phyloP scores from a whole-genome alignment of 805 yeast species.

The Dipodascopsis uninucleata region DNA sequence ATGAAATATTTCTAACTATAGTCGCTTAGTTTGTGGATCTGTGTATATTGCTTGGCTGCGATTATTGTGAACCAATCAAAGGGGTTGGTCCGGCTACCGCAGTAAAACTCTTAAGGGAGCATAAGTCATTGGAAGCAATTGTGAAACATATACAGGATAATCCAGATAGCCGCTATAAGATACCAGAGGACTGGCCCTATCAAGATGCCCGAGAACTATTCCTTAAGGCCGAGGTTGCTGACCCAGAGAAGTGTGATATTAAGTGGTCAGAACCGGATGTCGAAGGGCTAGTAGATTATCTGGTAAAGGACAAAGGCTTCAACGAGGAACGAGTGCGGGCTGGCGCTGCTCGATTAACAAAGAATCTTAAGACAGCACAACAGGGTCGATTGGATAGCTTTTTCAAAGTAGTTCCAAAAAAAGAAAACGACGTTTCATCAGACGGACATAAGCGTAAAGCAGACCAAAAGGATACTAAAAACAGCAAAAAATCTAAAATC shows the following conservation, averaged over 20 bases:
- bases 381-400: conserved; percentile 74
- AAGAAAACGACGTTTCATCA: conserved; percentile 36
- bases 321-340: conserved; percentile 85
- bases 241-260: conserved; percentile 57
- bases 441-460: conserved; percentile 38
- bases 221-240: conserved; percentile 71
- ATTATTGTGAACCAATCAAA: conserved; percentile 89
- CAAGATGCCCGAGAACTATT: conserved; percentile 83
- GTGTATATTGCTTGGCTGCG: conserved; percentile 93
- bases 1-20: conserved; percentile 43
- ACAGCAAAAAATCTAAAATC: conserved; percentile 23
- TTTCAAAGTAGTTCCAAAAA: conserved; percentile 63
- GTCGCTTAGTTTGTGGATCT: conserved; percentile 76
- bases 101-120: conserved; percentile 78
- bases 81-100: conserved; percentile 98
- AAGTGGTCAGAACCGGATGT: conserved; percentile 90
- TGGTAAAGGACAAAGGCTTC: conserved; percentile 86
- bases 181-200: conserved; percentile 95
- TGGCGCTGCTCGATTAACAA: conserved; percentile 80
- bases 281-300: conserved; percentile 73
- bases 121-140: conserved; percentile 74
- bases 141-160: conserved; percentile 49
- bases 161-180: conserved; percentile 61
- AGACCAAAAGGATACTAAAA: conserved; percentile 30
- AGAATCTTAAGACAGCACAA: conserved; percentile 77